Conservation (phyloP, 257 asterid species). For the Ajuga chamaepitys region DNA sequence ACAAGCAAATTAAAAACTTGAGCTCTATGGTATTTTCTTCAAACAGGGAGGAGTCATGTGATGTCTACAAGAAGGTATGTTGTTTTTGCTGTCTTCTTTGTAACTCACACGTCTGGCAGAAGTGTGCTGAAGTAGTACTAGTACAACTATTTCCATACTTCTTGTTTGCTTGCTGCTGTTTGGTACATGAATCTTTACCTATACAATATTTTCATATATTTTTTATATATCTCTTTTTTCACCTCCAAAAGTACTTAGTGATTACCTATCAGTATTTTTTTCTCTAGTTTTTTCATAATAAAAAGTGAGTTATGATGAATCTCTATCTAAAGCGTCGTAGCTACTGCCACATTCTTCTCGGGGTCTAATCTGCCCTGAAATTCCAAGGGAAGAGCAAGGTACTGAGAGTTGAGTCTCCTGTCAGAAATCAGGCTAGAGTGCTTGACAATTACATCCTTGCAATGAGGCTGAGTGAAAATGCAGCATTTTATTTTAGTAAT, state of each 20-base stretch:
- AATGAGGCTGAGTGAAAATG: background rate
- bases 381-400: no score
- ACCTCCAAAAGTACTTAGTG: background rate
- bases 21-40: slow-evolving; percentile 90
- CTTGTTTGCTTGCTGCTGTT: background rate
- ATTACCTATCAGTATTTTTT: background rate
- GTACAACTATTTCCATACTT: background rate
- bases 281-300: background rate
- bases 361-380: no score
- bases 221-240: background rate
- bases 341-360: no score
- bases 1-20: slow-evolving; percentile 78
- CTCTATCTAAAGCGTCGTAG: no score
- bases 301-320: background rate
- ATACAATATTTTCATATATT: background rate
- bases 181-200: background rate
- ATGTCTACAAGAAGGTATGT: slow-evolving; percentile 55
- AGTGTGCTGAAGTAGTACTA: slow-evolving; percentile 3
- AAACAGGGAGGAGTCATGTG: slow-evolving; percentile 54
- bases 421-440: no score
- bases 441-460: background rate
- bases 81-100: slow-evolving; percentile 12
- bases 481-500: background rate
- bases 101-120: background rate
- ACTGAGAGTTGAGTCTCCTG: no score